Base-by-base conservation (phyloP, 768 basidiomycete genomes). In the Leccinellum luteum region DNA sequence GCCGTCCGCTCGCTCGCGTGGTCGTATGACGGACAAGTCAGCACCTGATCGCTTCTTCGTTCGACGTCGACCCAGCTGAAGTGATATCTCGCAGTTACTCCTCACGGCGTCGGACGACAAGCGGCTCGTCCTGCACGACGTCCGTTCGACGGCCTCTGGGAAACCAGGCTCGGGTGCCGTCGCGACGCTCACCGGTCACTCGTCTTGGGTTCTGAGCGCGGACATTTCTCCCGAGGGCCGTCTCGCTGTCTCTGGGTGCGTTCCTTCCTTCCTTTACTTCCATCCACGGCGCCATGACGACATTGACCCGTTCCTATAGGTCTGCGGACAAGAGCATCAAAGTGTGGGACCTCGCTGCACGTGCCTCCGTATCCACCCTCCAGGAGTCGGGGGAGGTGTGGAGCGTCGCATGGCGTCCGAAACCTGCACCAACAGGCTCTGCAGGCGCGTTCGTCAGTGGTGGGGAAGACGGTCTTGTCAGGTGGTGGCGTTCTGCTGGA, bases 81-180 rank as follows among this genome's bases (percentile, higher is more conserved):
- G 43, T 43, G 27, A 41, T 41, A 19, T 45, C 25, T 35, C 12
- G n/a, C 13, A 97, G 94, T 80, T 92, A 52, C 79, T 98, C 3
- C 77, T 94, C 52, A 94, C 92, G 44, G 94, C 89, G 3, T 95
- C 93, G 3, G 94, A 98, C 70, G 94, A 96, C 74, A 93, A 92
- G 71, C 85, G 91, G 17, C 86, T 98, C 57, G 86, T 93, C 53
- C 74, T 96, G 49, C 92, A 96, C 71, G 94, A 98, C 68, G 90
- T 94, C 15, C 86, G 94, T 55, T 78, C 81, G n/a, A 77, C 86
- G 1, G 64, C 81, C 6, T 78, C 83, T 5, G 77, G 82, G 17
- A 81, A 79, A 57, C 76, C 78, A 45, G 87, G 92, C 6, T 81
- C 82, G 19, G 88, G 90, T 41, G 87, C 88, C 2, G 92, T 95